Percentiles rank a stretch among this genome's conserved stretches.
Evolutionary conservation across 306 rosid species (phyloP).

Genomic region (Citrullus colocynthis): DNA sequence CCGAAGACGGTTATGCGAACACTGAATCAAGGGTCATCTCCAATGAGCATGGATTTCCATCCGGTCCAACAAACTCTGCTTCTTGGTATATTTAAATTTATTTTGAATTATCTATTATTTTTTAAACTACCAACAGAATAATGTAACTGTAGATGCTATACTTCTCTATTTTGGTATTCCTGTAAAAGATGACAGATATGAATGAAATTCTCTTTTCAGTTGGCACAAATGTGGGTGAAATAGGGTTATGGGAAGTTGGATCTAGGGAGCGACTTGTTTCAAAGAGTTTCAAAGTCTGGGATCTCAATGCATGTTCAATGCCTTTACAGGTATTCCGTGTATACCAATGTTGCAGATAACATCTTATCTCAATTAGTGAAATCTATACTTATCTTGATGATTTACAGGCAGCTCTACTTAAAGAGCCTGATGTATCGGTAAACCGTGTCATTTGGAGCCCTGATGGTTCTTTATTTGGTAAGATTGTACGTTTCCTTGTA

Average conservation of each 20-base stretch:
- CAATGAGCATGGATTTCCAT: constrained; percentile 99
- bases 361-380: neutral
- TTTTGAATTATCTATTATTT: neutral
- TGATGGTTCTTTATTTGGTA: constrained; percentile 86
- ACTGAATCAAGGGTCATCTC: constrained; percentile 87
- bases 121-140: neutral
- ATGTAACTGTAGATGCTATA: constrained; percentile 2
- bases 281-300: constrained; percentile 92
- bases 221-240: constrained; percentile 92
- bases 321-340: constrained; percentile 58
- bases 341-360: neutral
- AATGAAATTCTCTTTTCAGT: constrained; percentile 34
- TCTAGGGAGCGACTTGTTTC: constrained; percentile 70
- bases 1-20: constrained; percentile 64
- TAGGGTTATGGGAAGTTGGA: constrained; percentile 97
- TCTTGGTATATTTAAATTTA: constrained; percentile 49
- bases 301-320: constrained; percentile 77
- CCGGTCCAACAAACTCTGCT: constrained; percentile 83
- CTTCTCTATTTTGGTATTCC: neutral
- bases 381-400: constrained; percentile 12
- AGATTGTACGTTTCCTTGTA: constrained; percentile 15
- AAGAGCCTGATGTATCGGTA: constrained; percentile 90
- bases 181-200: constrained; percentile 1
- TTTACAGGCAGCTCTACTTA: constrained; percentile 80
- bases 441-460: constrained; percentile 99